Evolutionary conservation across 1,284 basidiomycete species (phyloP), one percentile per base, ranked within the genome.

Genomic region (Austropuccinia psidii): DNA sequence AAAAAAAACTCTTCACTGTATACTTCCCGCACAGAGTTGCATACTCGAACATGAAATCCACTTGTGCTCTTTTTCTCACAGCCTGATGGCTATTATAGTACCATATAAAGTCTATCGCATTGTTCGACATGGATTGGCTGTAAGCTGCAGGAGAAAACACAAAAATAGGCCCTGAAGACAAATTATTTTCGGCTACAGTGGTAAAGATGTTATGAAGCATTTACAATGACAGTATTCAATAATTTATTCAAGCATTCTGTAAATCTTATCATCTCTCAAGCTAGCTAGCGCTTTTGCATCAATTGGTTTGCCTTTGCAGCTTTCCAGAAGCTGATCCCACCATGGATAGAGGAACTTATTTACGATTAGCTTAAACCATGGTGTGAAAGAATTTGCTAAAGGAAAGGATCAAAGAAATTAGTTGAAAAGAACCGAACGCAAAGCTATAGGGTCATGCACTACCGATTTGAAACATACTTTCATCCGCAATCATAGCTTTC

Each of bases 361-460:
- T 1, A 93, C 93, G 79, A 99, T 98, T 49, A 99, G 87, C 81
- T 93, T 93, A 87, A 99, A 99, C 96, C 96, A 99, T 0, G 96
- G 96, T 3, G 96, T 99, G 82, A 99, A 98, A 0, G 86, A 86
- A 79, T 90, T 90, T 52, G 83, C 92, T 95, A 79, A 17, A 47
- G 70, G 41, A 11, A 11, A 50, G 43, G 1, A 21, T 15, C 0
- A 24, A 21, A 50, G 4, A 64, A 19, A 31, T 47, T 45, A 69
- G 33, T 35, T 19, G 31, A 15, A 60, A 52, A 37, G 67, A 21
- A 24, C 49, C 50, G 41, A 35, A 29, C 47, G 21, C 29, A 69
- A 45, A 47, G 54, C 69, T 61, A 37, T 33, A 29, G 43, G 24
- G 4, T 19, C 9, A 35, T 6, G 33, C 13, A 11, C 1, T 27